Percentiles rank a stretch among this genome's conserved stretches.
Evolutionary conservation across 805 yeast genomes (phyloP).

Genomic region (Starmerella cellae): DNA sequence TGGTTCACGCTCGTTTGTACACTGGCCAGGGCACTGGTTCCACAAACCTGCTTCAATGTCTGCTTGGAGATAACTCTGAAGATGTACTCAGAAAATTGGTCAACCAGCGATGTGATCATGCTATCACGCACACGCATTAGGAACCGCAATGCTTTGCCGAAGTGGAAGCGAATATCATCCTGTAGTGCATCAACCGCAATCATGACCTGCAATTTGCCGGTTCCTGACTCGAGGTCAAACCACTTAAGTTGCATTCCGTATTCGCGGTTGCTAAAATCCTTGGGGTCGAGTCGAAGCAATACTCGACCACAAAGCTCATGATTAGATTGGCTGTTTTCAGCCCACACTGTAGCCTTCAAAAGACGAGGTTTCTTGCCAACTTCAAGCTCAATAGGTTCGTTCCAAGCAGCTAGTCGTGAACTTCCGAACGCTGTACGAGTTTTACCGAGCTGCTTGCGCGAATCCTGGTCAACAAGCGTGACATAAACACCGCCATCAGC

Average conservation of each 20-base stretch:
- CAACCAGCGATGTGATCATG: constrained; percentile 55
- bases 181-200: constrained; percentile 69
- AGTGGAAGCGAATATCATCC: constrained; percentile 64
- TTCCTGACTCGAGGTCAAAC: constrained; percentile 47
- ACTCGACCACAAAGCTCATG: constrained; percentile 59
- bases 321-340: constrained; percentile 33
- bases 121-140: constrained; percentile 53
- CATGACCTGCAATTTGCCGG: constrained; percentile 51
- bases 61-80: constrained; percentile 43
- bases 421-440: constrained; percentile 53
- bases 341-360: constrained; percentile 58
- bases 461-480: constrained; percentile 45
- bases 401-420: constrained; percentile 60
- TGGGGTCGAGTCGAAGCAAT: constrained; percentile 46
- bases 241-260: constrained; percentile 54
- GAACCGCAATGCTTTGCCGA: constrained; percentile 62
- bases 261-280: constrained; percentile 37
- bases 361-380: constrained; percentile 32
- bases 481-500: constrained; percentile 39
- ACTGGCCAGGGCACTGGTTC: constrained; percentile 19
- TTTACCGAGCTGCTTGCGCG: constrained; percentile 45
- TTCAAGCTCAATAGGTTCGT: constrained; percentile 62
- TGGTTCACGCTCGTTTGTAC: constrained; percentile 22
- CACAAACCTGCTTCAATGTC: constrained; percentile 37
- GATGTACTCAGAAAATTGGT: constrained; percentile 55